Percentiles rank a stretch among this genome's conserved stretches.
Evolutionary conservation across 78 protist species (phyloP).

Genomic region (Pelomyxa schiedti): DNA sequence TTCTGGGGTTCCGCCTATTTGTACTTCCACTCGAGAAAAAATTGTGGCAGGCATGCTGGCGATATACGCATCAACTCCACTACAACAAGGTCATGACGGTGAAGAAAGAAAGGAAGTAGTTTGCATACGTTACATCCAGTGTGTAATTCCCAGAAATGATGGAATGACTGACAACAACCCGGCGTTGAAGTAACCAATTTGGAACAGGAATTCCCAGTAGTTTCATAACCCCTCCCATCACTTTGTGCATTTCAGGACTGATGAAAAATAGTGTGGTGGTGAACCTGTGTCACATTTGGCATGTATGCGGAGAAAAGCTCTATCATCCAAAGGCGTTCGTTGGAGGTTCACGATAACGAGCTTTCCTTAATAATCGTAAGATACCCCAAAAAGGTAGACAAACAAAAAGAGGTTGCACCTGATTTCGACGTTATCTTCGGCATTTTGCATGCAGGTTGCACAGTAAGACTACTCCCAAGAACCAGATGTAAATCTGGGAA

Average conservation of each 20-base stretch:
- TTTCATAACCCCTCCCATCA: background rate
- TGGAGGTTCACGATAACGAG: slow-evolving; percentile 16
- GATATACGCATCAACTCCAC: no score
- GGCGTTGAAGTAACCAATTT: background rate
- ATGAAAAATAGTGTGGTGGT: background rate
- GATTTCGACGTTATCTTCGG: background rate
- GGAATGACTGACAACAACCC: background rate
- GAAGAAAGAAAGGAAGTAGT: no score
- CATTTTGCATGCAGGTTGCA: background rate
- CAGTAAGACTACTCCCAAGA: background rate
- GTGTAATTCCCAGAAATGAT: no score
- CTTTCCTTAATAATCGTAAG: background rate
- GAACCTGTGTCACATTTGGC: slow-evolving; percentile 1
- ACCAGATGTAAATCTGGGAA: background rate
- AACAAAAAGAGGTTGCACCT: background rate
- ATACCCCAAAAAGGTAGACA: background rate
- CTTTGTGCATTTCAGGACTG: background rate
- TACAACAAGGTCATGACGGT: no score
- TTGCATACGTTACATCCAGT: no score
- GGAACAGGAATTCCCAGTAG: background rate
- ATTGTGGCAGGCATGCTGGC: no score
- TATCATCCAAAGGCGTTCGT: slow-evolving; percentile 3
- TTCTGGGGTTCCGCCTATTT: no score
- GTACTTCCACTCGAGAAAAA: no score
- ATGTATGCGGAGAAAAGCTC: slow-evolving; percentile 6